These are phyloP conservation scores for Lactarius indigo DNA, from an alignment of 768 basidiomycete species.

Conservation along the genomic window DNA sequence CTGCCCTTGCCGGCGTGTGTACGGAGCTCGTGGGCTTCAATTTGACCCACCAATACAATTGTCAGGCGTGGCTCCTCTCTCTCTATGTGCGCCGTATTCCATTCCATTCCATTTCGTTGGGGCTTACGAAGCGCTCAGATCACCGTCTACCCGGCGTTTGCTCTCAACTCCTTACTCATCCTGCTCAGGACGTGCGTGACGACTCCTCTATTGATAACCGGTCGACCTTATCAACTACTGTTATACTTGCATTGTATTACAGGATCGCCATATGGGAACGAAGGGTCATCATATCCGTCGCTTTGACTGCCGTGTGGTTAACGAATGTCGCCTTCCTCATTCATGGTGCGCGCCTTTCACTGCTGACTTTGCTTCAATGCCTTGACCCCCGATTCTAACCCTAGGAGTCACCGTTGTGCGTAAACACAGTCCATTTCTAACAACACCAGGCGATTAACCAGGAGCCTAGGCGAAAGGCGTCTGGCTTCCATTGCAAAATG, in stretches of 20 bases:
- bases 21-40: slow-evolving; percentile 1
- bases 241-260: neutral
- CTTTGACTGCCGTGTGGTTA: slow-evolving; percentile 3
- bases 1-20: neutral
- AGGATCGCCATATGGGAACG: slow-evolving; percentile 14
- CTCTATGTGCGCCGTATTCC: neutral
- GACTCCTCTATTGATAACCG: neutral
- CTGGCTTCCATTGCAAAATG: neutral
- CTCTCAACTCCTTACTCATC: slow-evolving; percentile 9
- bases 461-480: neutral
- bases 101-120: too few relatives aligned
- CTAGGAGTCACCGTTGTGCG: neutral
- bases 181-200: slow-evolving; percentile 1
- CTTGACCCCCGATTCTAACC: neutral
- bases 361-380: neutral
- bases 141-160: neutral
- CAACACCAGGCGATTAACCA: neutral
- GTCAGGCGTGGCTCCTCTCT: neutral
- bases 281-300: neutral
- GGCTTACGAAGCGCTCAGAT: neutral
- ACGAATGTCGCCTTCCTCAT: slow-evolving; percentile 6
- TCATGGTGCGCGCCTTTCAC: slow-evolving; percentile 1
- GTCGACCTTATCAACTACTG: neutral
- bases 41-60: neutral
- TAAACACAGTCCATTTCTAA: neutral